phyloP scores from a whole-genome alignment of 2,329 filamentous ascomycete species.

The Aspergillus pseudoviridinutans region DNA sequence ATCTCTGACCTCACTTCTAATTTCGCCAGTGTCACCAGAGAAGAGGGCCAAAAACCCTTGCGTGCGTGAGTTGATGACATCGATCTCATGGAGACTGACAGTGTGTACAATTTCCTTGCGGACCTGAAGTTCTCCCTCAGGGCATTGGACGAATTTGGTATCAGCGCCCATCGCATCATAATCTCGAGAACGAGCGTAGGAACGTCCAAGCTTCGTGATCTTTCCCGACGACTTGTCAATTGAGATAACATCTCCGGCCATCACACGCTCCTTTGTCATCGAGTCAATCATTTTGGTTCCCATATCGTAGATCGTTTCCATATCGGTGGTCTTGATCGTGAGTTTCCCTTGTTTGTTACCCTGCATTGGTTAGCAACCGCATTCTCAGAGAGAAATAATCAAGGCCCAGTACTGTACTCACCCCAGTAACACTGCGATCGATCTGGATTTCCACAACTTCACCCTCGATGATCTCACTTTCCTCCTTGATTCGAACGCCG shows the following conservation, averaged over 20 bases:
- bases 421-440: conserved; percentile 89
- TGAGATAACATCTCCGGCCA: conserved; percentile 96
- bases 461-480: conserved; percentile 98
- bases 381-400: neutral
- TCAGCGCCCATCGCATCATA: conserved; percentile 99
- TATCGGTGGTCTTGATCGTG: conserved; percentile 98
- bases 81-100: conserved; percentile 94
- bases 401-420: conserved; percentile 28
- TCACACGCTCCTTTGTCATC: conserved; percentile 98
- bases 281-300: conserved; percentile 99
- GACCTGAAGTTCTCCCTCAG: conserved; percentile 95
- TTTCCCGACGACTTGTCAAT: conserved; percentile 98
- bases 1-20: conserved; percentile 91
- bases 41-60: conserved; percentile 97
- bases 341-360: conserved; percentile 98
- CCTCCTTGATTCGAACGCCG: conserved; percentile 95
- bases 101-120: conserved; percentile 97
- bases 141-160: conserved; percentile 96
- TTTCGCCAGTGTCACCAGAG: conserved; percentile 96
- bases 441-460: conserved; percentile 99
- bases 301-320: conserved; percentile 99
- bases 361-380: conserved; percentile 30
- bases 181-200: conserved; percentile 89
- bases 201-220: conserved; percentile 94
- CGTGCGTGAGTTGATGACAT: conserved; percentile 98